Percentiles rank a stretch among this genome's conserved stretches.
phyloP scores from a whole-genome alignment of 441 rosid species.

The Pelargonium myrrhifolium region DNA sequence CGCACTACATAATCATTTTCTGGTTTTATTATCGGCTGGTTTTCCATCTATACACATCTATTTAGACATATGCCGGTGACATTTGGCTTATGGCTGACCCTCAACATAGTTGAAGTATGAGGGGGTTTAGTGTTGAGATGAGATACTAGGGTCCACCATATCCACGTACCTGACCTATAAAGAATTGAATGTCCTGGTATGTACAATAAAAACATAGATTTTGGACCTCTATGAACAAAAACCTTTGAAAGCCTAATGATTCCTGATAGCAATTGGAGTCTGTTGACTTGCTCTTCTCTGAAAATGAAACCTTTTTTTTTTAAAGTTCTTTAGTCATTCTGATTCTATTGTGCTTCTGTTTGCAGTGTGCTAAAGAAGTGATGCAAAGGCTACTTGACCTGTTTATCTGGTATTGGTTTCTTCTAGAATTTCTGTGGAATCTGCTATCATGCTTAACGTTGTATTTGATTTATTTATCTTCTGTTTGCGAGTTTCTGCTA shows the following conservation, averaged over 20 bases:
- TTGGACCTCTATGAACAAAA: too few relatives aligned
- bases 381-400: constrained; percentile 14
- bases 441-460: constrained; percentile 15
- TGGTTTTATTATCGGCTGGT: too few relatives aligned
- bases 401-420: constrained; percentile 17
- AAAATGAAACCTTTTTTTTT: not conserved
- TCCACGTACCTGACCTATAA: too few relatives aligned
- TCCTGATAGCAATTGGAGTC: not conserved
- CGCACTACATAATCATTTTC: too few relatives aligned
- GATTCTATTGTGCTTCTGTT: constrained; percentile 13
- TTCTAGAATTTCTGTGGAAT: constrained; percentile 15
- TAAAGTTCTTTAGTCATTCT: constrained; percentile 7
- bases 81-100: too few relatives aligned
- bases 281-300: not conserved
- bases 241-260: not conserved
- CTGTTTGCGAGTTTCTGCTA: constrained; percentile 12
- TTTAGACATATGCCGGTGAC: too few relatives aligned
- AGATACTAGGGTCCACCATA: too few relatives aligned
- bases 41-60: too few relatives aligned
- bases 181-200: too few relatives aligned
- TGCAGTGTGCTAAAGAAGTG: constrained; percentile 77
- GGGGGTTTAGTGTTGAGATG: too few relatives aligned
- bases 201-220: too few relatives aligned
- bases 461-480: constrained; percentile 20
- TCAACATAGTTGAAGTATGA: too few relatives aligned